Base-by-base conservation (phyloP, 306 rosid species). In the Phaseolus lunatus region DNA sequence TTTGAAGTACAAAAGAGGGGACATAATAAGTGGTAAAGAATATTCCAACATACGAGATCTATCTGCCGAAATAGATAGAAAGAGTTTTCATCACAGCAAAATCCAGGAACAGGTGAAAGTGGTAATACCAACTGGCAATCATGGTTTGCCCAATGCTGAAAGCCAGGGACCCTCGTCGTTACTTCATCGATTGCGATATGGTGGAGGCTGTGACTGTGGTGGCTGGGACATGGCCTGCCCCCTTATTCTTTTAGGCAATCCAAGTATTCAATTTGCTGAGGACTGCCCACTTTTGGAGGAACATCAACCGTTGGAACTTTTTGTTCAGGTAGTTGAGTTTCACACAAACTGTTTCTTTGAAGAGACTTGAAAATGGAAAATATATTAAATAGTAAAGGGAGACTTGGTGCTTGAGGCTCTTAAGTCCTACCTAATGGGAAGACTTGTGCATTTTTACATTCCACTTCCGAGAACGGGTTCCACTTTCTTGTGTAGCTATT, bases 171-270 rank as follows among this genome's bases (percentile, higher is more conserved):
- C 98, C 48, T 92, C 98, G 0, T 41, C 93, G 2, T 88, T 96
- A 82, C 90, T 96, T 41, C 94, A 87, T 84, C 89, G 98, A 44
- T 84, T 96, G 92, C 89, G 96, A 72, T 80, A 78, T 24, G 98
- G 98, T 39, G 99, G 98, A 47, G 94, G 97, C 13, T 96, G 99
- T 70, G 98, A 96, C 74, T 96, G 98, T 57, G 99, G 99, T 24
- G 97, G 98, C 52, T 96, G 98, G 99, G 99, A 96, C 84, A 92
- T 96, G 97, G 90, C 96, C 15, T 96, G 98, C 75, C 99, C 98
- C 82, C 88, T 96, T 48, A 56, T 85, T 41, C 83, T 92, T 81
- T 86, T 96, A 69, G 92, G 91, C 76, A 92, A 90, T 83, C 96
- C 89, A 2, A 47, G 75, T 86, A 78, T 82, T 67, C 90, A 84